Percentiles rank a stretch among this genome's conserved stretches.
Evolutionary conservation across 805 yeast species (phyloP).

Genomic region (Cyberlindnera subsufficiens): DNA sequence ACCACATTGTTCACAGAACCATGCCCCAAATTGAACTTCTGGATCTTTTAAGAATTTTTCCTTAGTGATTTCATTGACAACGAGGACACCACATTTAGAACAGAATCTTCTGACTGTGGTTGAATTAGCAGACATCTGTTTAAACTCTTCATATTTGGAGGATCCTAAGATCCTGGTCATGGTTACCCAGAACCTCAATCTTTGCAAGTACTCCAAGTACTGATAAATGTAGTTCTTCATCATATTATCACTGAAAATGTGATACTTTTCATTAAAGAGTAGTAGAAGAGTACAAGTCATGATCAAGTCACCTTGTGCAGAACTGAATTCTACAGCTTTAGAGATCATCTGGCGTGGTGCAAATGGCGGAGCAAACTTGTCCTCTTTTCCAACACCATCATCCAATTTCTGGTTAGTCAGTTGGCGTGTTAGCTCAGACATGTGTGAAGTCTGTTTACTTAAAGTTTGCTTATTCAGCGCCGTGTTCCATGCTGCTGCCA

Average conservation of each 20-base stretch:
- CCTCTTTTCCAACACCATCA: slow-evolving; percentile 1
- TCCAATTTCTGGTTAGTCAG: slow-evolving; percentile 14
- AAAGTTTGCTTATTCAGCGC: slow-evolving; percentile 8
- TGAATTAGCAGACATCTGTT: slow-evolving; percentile 23
- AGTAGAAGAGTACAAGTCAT: slow-evolving; percentile 53
- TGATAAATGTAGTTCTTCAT: slow-evolving; percentile 51
- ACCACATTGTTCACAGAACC: slow-evolving; percentile 85
- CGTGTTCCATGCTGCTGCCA: slow-evolving; percentile 12
- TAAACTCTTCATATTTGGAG: slow-evolving; percentile 22
- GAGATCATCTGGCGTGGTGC: slow-evolving; percentile 42
- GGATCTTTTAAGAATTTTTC: slow-evolving; percentile 27
- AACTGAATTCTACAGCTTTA: slow-evolving; percentile 48
- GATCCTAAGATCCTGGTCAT: slow-evolving; percentile 51
- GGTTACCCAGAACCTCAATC: slow-evolving; percentile 45
- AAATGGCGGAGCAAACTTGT: slow-evolving; percentile 45
- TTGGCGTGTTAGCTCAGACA: slow-evolving; percentile 22
- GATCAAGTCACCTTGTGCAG: slow-evolving; percentile 58
- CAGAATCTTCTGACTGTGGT: slow-evolving; percentile 50
- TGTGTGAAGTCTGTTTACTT: slow-evolving; percentile 9
- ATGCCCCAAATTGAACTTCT: slow-evolving; percentile 51
- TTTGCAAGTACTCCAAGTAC: slow-evolving; percentile 49
- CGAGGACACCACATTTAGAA: slow-evolving; percentile 50
- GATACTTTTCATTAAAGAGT: slow-evolving; percentile 41
- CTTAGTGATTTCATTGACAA: slow-evolving; percentile 54
- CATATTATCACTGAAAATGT: slow-evolving; percentile 23